A percentile compares a stretch with the other conserved stretches of the same genome.
Conservation (phyloP, 495 filamentous ascomycete species). For the Penicillium canescens region DNA sequence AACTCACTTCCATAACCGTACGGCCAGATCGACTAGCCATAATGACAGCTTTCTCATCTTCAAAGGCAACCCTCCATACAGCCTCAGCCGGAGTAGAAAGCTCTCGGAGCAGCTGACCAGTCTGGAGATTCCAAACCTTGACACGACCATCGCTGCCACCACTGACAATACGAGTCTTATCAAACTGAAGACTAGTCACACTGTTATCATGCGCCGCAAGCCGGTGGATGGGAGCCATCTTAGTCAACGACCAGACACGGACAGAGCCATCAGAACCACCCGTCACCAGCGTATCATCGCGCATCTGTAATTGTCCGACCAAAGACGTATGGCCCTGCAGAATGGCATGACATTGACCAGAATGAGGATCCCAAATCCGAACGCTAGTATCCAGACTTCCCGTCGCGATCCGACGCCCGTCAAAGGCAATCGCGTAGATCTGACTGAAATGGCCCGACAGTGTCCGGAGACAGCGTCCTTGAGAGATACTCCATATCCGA, state of each 20-base stretch:
- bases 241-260: constrained; percentile 88
- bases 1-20: constrained; percentile 92
- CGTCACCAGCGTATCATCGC: constrained; percentile 89
- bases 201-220: constrained; percentile 98
- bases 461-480: constrained; percentile 86
- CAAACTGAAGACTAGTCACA: constrained; percentile 95
- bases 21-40: constrained; percentile 80
- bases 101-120: constrained; percentile 86
- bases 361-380: constrained; percentile 90
- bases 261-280: constrained; percentile 96
- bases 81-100: constrained; percentile 86
- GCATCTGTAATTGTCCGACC: constrained; percentile 96
- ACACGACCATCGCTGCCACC: constrained; percentile 95
- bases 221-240: constrained; percentile 86
- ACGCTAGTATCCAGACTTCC: constrained; percentile 97
- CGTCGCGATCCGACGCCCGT: constrained; percentile 90
- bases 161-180: constrained; percentile 89
- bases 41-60: constrained; percentile 96
- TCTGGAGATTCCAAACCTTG: constrained; percentile 95
- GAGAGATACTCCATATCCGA: constrained; percentile 94
- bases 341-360: constrained; percentile 86
- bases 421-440: constrained; percentile 97
- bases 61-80: constrained; percentile 97
- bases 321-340: constrained; percentile 96
- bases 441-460: constrained; percentile 97